These are phyloP conservation scores for Nannizziopsis barbatae DNA, from an alignment of 2,329 filamentous ascomycete genomes.

Conservation along the genomic window DNA sequence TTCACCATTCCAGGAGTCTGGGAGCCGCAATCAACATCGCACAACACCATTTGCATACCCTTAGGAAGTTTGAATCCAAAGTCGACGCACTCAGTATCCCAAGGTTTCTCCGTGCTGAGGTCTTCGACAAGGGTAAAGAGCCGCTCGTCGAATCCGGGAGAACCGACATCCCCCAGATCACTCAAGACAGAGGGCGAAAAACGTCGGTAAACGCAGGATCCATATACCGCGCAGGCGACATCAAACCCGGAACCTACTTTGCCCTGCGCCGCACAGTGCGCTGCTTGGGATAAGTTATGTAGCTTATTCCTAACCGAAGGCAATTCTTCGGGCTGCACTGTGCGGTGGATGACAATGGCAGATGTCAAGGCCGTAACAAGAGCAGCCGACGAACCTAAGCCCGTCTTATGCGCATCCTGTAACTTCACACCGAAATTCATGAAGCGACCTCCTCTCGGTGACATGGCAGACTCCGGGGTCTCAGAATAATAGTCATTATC, in stretches of 20 bases:
- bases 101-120: constrained; percentile 40
- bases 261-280: constrained; percentile 90
- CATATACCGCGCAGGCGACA: constrained; percentile 83
- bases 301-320: constrained; percentile 49
- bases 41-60: constrained; percentile 75
- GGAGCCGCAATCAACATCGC: constrained; percentile 88
- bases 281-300: constrained; percentile 87
- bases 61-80: constrained; percentile 58
- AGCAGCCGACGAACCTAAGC: constrained; percentile 86
- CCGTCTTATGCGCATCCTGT: constrained; percentile 79
- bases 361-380: constrained; percentile 74
- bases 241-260: constrained; percentile 96
- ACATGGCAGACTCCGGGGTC: constrained; percentile 35
- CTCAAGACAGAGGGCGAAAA: constrained; percentile 72
- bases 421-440: constrained; percentile 66
- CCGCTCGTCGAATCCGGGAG: constrained; percentile 53
- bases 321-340: constrained; percentile 34
- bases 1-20: constrained; percentile 95
- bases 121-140: constrained; percentile 58
- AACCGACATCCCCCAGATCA: constrained; percentile 54
- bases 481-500: constrained; percentile 96
- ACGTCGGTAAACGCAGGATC: constrained; percentile 80
- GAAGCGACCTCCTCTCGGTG: constrained; percentile 47
- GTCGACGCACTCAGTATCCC: constrained; percentile 70
- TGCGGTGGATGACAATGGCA: constrained; percentile 36